These are phyloP conservation scores for Musa balbisiana DNA, from an alignment of 202 grass and related monocot species.

Conservation along the genomic window DNA sequence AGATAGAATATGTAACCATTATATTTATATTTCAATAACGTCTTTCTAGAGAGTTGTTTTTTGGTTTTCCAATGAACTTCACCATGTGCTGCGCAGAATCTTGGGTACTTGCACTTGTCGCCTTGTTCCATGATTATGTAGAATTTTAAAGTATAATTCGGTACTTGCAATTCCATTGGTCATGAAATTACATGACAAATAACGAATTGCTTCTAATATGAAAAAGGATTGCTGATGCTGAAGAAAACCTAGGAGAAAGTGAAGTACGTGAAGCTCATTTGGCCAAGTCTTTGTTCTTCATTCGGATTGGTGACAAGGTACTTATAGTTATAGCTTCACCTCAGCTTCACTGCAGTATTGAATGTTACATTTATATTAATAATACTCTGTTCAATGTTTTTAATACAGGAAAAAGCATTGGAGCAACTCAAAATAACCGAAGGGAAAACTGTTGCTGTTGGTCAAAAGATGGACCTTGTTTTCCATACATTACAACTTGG, in stretches of 20 bases:
- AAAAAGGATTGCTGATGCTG: slow-evolving; percentile 81
- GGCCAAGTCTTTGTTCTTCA: slow-evolving; percentile 79
- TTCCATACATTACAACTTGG: slow-evolving; percentile 88
- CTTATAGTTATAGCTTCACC: not conserved
- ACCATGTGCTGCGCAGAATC: not conserved
- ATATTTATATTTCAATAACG: no score
- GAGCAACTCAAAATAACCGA: slow-evolving; percentile 91
- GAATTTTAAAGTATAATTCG: not conserved
- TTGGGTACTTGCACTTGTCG: not conserved
- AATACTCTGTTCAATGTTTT: not conserved
- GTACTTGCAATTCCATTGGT: not conserved
- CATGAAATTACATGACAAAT: not conserved
- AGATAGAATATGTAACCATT: no score
- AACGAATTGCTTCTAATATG: not conserved
- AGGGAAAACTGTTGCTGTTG: slow-evolving; percentile 94
- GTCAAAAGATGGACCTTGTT: slow-evolving; percentile 98
- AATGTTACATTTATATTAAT: not conserved
- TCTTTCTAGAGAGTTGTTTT: no score
- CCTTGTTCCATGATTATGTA: not conserved
- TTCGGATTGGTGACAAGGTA: slow-evolving; percentile 89
- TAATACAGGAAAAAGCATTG: slow-evolving; percentile 67
- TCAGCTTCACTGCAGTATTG: not conserved
- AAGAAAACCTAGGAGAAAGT: slow-evolving; percentile 97
- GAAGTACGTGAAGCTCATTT: slow-evolving; percentile 99
- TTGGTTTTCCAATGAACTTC: not conserved